Evolutionary conservation across 2,329 filamentous ascomycete species (phyloP).

Genomic region (Colletotrichum shisoi): DNA sequence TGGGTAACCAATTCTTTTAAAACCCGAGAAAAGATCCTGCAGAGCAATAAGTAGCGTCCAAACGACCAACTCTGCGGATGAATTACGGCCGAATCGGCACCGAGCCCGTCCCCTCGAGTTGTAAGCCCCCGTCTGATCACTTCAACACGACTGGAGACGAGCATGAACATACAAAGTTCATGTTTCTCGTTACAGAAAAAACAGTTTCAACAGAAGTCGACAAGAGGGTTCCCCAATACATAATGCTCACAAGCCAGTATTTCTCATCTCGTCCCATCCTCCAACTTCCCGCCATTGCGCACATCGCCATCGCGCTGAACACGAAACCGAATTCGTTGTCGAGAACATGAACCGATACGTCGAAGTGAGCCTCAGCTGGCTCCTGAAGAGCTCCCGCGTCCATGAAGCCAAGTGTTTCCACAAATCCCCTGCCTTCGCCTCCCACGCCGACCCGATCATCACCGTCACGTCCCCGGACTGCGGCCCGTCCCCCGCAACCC

Average conservation of each 20-base stretch:
- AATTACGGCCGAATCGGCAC: constrained; percentile 6
- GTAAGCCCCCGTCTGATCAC: not conserved
- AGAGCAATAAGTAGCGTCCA: not conserved
- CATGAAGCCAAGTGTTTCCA: constrained; percentile 52
- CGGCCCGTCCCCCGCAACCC: constrained; percentile 49
- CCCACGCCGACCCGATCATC: constrained; percentile 49
- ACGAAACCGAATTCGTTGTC: not conserved
- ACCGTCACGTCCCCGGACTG: constrained; percentile 52
- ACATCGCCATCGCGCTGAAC: no score
- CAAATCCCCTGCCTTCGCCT: constrained; percentile 49
- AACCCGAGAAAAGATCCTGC: not conserved
- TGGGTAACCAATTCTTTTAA: no score
- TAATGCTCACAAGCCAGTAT: no score
- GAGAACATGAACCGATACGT: constrained; percentile 45
- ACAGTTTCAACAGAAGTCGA: not conserved
- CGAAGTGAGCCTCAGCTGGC: constrained; percentile 51
- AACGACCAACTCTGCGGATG: not conserved
- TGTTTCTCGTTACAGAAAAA: not conserved
- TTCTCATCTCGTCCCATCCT: not conserved
- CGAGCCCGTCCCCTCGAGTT: not conserved
- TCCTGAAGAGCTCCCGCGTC: constrained; percentile 51
- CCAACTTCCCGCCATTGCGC: not conserved
- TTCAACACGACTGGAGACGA: constrained; percentile 6
- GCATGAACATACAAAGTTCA: not conserved
- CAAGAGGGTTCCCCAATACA: no score